These are phyloP conservation scores for Hypericum androsaemum DNA, from an alignment of 345 rosid genomes.

Conservation along the genomic window DNA sequence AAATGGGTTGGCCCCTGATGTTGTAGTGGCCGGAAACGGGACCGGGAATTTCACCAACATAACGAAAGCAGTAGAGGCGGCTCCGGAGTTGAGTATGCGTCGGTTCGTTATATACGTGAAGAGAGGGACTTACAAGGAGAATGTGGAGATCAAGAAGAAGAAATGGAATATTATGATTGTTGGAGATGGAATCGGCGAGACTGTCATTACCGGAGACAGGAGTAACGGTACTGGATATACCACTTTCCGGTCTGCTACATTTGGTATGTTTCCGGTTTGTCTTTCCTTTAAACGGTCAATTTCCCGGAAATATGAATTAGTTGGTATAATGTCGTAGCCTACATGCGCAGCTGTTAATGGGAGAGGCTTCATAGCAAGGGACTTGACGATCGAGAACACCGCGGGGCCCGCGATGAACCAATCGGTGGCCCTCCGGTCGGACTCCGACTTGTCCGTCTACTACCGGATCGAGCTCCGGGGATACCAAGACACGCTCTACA, in stretches of 20 bases:
- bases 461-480: slow-evolving; percentile 24
- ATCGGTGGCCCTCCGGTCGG: slow-evolving; percentile 33
- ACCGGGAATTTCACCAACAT: slow-evolving; percentile 21
- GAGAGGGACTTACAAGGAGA: slow-evolving; percentile 27
- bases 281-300: no score
- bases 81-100: slow-evolving; percentile 15
- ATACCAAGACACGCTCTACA: slow-evolving; percentile 31
- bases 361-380: slow-evolving; percentile 29
- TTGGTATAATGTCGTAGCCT: no score
- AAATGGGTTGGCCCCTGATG: slow-evolving; percentile 19
- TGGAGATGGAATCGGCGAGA: slow-evolving; percentile 31
- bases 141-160: slow-evolving; percentile 24
- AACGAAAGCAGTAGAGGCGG: slow-evolving; percentile 18
- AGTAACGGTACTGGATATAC: slow-evolving; percentile 23
- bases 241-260: slow-evolving; percentile 25
- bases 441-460: slow-evolving; percentile 30
- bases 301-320: no score
- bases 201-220: slow-evolving; percentile 31
- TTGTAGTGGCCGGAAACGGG: slow-evolving; percentile 20
- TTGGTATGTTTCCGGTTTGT: slow-evolving; percentile 14
- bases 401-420: slow-evolving; percentile 32
- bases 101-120: slow-evolving; percentile 15
- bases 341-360: slow-evolving; percentile 26
- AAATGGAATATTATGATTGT: slow-evolving; percentile 28
- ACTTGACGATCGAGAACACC: slow-evolving; percentile 26